Conservation (phyloP, 1,139 yeast species). For the Blastobotrys petasosporus region DNA sequence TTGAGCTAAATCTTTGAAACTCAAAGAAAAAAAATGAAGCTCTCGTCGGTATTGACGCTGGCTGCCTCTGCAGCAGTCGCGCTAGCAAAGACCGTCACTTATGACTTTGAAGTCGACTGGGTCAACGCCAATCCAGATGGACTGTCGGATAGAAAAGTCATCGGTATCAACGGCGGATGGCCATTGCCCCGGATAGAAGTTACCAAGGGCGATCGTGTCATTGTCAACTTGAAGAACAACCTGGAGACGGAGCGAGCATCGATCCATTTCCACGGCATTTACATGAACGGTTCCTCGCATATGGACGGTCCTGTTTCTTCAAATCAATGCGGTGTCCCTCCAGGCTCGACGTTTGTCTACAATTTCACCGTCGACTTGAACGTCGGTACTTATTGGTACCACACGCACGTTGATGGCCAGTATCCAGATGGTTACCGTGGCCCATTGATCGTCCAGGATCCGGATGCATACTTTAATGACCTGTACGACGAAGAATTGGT, state of each 20-base stretch:
- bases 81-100: slow-evolving; percentile 54
- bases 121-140: slow-evolving; percentile 76
- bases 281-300: slow-evolving; percentile 63
- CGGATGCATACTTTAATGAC: slow-evolving; percentile 44
- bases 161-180: slow-evolving; percentile 77
- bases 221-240: slow-evolving; percentile 63
- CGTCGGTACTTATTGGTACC: slow-evolving; percentile 88
- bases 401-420: slow-evolving; percentile 79
- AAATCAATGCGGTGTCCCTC: slow-evolving; percentile 82
- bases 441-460: slow-evolving; percentile 61
- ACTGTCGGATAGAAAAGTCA: slow-evolving; percentile 51
- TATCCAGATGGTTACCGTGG: slow-evolving; percentile 93
- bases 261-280: slow-evolving; percentile 87
- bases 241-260: slow-evolving; percentile 58
- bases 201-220: slow-evolving; percentile 68
- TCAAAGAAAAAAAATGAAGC: slow-evolving; percentile 7
- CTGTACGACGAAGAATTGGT: slow-evolving; percentile 69
- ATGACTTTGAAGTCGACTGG: slow-evolving; percentile 72
- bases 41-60: slow-evolving; percentile 3
- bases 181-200: slow-evolving; percentile 79
- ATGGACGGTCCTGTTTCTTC: slow-evolving; percentile 90
- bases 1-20: too few relatives aligned
- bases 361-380: slow-evolving; percentile 83
- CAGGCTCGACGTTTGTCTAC: slow-evolving; percentile 60
- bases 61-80: slow-evolving; percentile 22